Evolutionary conservation across 2,329 filamentous ascomycete genomes (phyloP).

Genomic region (Biscogniauxia mediterranea): DNA sequence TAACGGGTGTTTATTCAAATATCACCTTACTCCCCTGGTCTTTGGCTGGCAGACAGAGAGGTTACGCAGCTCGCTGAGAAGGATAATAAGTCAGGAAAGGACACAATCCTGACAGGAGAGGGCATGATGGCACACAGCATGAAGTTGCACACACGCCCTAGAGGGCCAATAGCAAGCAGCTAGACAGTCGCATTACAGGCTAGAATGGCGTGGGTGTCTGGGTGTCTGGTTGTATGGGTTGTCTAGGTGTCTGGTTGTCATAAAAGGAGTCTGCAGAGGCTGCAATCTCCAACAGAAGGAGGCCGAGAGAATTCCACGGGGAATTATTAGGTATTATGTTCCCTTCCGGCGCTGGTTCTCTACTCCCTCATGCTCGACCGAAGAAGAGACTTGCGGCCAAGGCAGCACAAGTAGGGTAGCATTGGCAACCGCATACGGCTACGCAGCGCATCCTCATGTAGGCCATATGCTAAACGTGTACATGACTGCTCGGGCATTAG

Average conservation of each 20-base stretch:
- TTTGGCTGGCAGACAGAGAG: constrained; percentile 1
- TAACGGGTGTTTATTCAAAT: constrained; percentile 1
- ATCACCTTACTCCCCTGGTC: background rate
- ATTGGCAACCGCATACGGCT: background rate
- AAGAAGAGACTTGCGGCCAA: background rate
- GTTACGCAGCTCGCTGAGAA: constrained; percentile 15
- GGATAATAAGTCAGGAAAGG: constrained; percentile 7
- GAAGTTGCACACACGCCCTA: constrained; percentile 17
- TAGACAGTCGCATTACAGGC: background rate
- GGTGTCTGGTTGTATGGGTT: background rate
- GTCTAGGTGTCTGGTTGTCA: background rate
- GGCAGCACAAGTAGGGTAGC: background rate
- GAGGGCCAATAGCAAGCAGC: constrained; percentile 4
- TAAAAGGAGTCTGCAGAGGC: background rate
- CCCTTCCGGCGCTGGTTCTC: background rate
- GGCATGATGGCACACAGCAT: constrained; percentile 10
- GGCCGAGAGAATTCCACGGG: background rate
- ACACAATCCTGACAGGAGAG: constrained; percentile 9
- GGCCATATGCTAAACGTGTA: background rate
- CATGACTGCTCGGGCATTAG: background rate
- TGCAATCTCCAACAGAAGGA: background rate
- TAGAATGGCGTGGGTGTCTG: background rate
- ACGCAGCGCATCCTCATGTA: background rate
- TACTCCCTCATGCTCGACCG: background rate
- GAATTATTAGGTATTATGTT: background rate